A percentile compares a stretch with the other conserved stretches of the same genome.
These are phyloP conservation scores for Lathyrus oleraceus DNA, from an alignment of 306 rosid genomes.

Conservation along the genomic window DNA sequence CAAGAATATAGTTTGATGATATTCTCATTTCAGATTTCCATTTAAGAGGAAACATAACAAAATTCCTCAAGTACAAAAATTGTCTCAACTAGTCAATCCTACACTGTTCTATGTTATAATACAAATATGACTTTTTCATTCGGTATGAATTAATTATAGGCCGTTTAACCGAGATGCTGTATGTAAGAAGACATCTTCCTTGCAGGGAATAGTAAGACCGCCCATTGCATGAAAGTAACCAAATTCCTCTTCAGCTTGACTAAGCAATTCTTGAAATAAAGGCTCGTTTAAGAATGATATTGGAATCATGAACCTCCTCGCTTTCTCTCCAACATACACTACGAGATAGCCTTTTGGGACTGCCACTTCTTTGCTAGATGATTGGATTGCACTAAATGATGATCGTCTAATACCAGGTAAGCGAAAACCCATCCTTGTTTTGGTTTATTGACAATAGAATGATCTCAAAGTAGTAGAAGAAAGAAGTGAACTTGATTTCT, in stretches of 20 bases:
- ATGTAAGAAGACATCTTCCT: neutral
- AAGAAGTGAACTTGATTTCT: neutral
- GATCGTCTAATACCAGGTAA: no score
- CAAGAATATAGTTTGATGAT: no score
- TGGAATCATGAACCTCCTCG: no score
- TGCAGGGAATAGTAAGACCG: no score
- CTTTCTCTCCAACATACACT: no score
- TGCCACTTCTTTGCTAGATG: no score
- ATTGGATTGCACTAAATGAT: conserved; percentile 9
- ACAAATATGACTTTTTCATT: neutral
- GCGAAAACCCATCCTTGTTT: no score
- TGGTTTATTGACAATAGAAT: neutral
- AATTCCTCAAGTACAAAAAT: conserved; percentile 6
- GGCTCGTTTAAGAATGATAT: no score
- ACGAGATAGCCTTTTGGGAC: no score
- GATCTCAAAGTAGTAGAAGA: conserved; percentile 11
- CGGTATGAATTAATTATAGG: conserved; percentile 2
- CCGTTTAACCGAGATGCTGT: conserved; percentile 30
- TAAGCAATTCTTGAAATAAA: no score
- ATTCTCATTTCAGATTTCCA: neutral
- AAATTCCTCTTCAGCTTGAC: no score
- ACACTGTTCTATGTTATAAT: neutral
- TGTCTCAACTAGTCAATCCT: conserved; percentile 21
- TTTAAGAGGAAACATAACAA: neutral
- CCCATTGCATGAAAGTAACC: no score